Percentiles rank a stretch among this genome's conserved stretches.
phyloP scores from a whole-genome alignment of 495 filamentous ascomycete species.

The Umbilicaria muhlenbergii region DNA sequence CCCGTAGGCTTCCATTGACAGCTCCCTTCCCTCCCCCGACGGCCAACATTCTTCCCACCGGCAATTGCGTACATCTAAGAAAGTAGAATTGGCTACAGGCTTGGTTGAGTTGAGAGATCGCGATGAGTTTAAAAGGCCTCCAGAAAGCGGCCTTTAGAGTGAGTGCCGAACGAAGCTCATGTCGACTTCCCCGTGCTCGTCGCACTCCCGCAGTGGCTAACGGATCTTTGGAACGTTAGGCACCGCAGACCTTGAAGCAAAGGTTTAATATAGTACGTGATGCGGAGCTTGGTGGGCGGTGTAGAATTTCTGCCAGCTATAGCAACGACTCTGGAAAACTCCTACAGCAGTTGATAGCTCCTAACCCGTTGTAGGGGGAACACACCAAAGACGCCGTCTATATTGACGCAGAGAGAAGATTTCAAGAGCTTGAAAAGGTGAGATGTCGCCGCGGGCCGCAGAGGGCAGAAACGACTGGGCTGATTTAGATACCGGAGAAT shows the following conservation, averaged over 20 bases:
- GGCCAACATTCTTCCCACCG: too few relatives aligned
- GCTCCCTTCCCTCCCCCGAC: too few relatives aligned
- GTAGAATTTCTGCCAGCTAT: too few relatives aligned
- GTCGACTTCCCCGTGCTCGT: not conserved
- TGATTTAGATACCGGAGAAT: not conserved
- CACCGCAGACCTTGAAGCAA: slow-evolving; percentile 79
- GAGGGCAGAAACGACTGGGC: not conserved
- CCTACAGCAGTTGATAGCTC: too few relatives aligned
- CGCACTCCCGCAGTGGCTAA: not conserved
- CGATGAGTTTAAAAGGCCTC: slow-evolving; percentile 95
- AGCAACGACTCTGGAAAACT: too few relatives aligned
- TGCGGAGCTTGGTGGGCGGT: not conserved
- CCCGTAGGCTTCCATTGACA: not conserved
- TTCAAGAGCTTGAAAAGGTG: slow-evolving; percentile 72
- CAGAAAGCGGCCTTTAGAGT: slow-evolving; percentile 75
- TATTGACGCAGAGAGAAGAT: slow-evolving; percentile 83
- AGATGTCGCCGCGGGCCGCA: not conserved
- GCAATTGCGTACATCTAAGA: too few relatives aligned
- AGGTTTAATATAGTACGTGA: slow-evolving; percentile 67
- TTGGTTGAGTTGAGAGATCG: not conserved
- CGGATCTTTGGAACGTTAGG: slow-evolving; percentile 27
- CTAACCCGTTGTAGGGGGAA: slow-evolving; percentile 40
- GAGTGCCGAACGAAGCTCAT: slow-evolving; percentile 17
- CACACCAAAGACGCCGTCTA: slow-evolving; percentile 90
- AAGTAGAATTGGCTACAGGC: too few relatives aligned